phyloP scores from a whole-genome alignment of 2,329 filamentous ascomycete species.

The Cercospora berteroae region DNA sequence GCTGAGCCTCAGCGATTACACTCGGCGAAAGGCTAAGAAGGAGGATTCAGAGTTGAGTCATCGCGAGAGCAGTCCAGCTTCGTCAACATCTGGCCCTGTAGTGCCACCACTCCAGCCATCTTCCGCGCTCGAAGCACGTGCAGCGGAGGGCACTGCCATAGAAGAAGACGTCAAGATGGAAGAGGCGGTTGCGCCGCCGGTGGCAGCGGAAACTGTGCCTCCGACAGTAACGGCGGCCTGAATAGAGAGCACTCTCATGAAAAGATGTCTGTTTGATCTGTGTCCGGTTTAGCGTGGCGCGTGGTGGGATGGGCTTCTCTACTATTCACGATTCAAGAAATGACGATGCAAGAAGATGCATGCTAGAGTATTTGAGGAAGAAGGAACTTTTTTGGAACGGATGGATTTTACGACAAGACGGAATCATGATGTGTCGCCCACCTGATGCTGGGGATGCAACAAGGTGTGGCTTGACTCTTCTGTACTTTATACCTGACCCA shows the following conservation, averaged over 20 bases:
- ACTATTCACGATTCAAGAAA: constrained; percentile 20
- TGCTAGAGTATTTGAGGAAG: background rate
- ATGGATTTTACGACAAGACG: constrained; percentile 10
- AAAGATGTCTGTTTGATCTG: constrained; percentile 14
- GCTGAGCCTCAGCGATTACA: constrained; percentile 53
- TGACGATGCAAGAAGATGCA: constrained; percentile 9
- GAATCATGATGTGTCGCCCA: constrained; percentile 15
- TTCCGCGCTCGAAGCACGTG: constrained; percentile 27
- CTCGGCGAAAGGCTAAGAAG: constrained; percentile 42
- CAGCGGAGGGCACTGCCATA: constrained; percentile 28
- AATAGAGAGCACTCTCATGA: constrained; percentile 1
- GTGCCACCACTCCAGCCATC: constrained; percentile 29
- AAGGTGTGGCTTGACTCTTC: constrained; percentile 10
- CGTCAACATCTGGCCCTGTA: constrained; percentile 28
- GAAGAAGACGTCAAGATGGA: constrained; percentile 35
- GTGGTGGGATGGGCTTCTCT: constrained; percentile 13
- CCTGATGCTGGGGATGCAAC: constrained; percentile 4
- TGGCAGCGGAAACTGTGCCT: constrained; percentile 15
- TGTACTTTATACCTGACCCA: constrained; percentile 14
- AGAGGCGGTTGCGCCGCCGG: constrained; percentile 15
- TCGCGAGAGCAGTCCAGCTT: constrained; percentile 36
- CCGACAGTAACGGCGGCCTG: constrained; percentile 16
- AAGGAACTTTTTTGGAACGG: background rate
- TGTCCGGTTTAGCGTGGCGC: constrained; percentile 23
- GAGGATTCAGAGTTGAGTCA: constrained; percentile 29